Evolutionary conservation across 371 early-diverging fungal genomes (phyloP).

Genomic region (Coelomomyces lativittatus): DNA sequence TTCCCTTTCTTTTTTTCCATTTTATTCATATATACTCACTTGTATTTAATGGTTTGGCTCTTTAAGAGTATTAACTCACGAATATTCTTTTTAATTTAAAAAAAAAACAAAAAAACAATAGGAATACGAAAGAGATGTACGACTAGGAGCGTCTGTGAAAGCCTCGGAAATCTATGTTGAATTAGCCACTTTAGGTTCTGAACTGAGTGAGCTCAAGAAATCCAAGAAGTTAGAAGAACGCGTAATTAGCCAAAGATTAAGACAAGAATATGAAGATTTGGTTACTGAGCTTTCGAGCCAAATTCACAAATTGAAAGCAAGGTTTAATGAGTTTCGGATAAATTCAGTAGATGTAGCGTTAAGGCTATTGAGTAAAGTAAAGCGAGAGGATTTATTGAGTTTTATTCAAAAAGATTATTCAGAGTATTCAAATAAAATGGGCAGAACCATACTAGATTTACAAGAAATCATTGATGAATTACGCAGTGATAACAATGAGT

Average conservation of each 20-base stretch:
- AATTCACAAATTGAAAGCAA: constrained; percentile 16
- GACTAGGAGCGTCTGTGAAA: constrained; percentile 9
- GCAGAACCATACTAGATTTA: constrained; percentile 11
- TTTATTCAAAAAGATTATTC: constrained; percentile 11
- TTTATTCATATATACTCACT: too few species aligned
- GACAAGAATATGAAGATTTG: constrained; percentile 31
- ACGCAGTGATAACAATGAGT: constrained; percentile 19
- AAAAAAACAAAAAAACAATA: too few species aligned
- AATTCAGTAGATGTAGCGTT: constrained; percentile 21
- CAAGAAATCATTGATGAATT: constrained; percentile 13
- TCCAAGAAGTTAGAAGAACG: constrained; percentile 18
- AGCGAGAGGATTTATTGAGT: constrained; percentile 21
- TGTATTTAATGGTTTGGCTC: too few species aligned
- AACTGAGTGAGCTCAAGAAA: constrained; percentile 21
- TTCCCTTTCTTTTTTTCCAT: too few species aligned
- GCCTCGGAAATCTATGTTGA: constrained; percentile 12
- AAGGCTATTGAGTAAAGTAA: constrained; percentile 14
- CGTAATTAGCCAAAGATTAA: constrained; percentile 13
- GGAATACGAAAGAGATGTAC: constrained; percentile 16
- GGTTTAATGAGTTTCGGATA: constrained; percentile 30
- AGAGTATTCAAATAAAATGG: constrained; percentile 8
- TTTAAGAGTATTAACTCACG: too few species aligned
- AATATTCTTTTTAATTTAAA: too few species aligned
- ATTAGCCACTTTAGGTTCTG: constrained; percentile 12
- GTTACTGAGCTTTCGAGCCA: constrained; percentile 25